A percentile compares a stretch with the other conserved stretches of the same genome.
These are phyloP conservation scores for Cercospora zeae-maydis DNA, from an alignment of 2,329 filamentous ascomycete genomes.

Conservation along the genomic window DNA sequence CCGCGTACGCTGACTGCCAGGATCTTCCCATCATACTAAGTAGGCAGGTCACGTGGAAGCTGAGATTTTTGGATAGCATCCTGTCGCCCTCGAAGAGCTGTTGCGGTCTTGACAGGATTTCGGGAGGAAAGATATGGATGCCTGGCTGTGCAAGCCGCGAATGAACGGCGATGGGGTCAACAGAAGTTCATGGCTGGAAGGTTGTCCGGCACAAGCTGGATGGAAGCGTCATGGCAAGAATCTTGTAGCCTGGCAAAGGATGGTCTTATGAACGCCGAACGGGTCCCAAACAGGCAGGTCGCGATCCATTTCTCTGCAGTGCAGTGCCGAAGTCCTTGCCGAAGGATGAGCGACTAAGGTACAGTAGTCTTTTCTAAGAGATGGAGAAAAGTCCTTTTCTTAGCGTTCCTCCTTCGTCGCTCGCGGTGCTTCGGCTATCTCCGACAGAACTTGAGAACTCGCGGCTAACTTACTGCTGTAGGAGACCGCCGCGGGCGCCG, in stretches of 20 bases:
- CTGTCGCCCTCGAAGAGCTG: not conserved
- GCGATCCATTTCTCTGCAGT: not conserved
- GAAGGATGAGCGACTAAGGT: not conserved
- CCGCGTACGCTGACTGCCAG: conserved; percentile 1
- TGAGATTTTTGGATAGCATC: not conserved
- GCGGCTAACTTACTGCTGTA: too few relatives aligned
- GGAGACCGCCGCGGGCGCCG: too few relatives aligned
- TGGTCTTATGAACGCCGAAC: not conserved
- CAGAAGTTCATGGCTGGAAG: not conserved
- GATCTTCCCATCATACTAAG: conserved; percentile 1
- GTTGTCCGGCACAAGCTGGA: not conserved
- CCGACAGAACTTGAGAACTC: too few relatives aligned
- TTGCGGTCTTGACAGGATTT: not conserved
- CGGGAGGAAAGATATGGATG: not conserved
- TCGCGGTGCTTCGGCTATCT: too few relatives aligned
- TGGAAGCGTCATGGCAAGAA: not conserved
- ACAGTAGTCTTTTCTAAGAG: too few relatives aligned
- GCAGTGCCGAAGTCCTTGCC: conserved; percentile 4
- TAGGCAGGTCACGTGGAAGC: not conserved
- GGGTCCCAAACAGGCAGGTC: not conserved
- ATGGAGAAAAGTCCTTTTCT: too few relatives aligned
- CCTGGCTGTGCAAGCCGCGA: not conserved
- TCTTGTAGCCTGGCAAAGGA: not conserved
- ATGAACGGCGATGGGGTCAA: not conserved
- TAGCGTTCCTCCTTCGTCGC: too few relatives aligned